Evolutionary conservation across 257 asterid species (phyloP).

Genomic region (Solanum peruvianum): DNA sequence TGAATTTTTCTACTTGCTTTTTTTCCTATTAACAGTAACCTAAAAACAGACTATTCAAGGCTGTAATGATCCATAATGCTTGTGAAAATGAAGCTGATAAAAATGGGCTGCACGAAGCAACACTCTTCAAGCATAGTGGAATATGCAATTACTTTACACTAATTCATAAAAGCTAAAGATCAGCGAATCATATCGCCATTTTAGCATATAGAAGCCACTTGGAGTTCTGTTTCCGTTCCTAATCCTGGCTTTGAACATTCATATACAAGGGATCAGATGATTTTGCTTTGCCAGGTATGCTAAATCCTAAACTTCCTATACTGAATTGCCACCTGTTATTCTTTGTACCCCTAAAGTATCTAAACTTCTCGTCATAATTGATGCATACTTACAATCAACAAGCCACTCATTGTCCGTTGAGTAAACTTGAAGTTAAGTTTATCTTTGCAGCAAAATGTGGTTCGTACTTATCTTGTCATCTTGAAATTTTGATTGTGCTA

Average conservation of each 20-base stretch:
- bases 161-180: neutral
- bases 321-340: neutral
- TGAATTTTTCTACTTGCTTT: neutral
- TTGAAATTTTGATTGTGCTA: neutral
- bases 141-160: neutral
- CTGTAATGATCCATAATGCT: neutral
- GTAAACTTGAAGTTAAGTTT: neutral
- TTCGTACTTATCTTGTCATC: neutral
- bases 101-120: neutral
- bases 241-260: neutral
- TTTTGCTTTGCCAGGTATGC: neutral
- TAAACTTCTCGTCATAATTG: neutral
- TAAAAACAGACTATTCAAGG: neutral
- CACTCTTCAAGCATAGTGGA: neutral
- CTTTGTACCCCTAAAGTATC: neutral
- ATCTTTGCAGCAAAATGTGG: neutral
- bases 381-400: neutral
- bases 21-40: neutral
- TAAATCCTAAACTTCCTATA: neutral
- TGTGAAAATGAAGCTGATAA: neutral
- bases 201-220: neutral
- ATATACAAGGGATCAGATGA: neutral
- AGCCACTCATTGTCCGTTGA: neutral
- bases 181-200: neutral
- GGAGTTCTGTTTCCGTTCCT: neutral